Base-by-base conservation (phyloP, 345 rosid genomes). In the Arabidopsis suecica region DNA sequence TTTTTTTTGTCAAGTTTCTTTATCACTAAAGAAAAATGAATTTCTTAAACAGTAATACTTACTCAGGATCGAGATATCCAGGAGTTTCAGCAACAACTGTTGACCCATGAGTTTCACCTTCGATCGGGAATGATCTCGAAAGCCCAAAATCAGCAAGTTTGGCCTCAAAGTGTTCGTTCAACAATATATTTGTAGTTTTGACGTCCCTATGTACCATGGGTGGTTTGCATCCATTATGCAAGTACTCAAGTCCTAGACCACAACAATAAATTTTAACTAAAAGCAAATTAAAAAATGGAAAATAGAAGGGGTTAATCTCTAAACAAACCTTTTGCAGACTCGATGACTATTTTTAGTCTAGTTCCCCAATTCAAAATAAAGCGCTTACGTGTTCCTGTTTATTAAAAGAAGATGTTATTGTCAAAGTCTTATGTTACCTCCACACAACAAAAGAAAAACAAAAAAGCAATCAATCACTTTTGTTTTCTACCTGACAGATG, bases 241-340 rank as follows among this genome's bases (percentile, higher is more conserved):
- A 49, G 10, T 78, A 78, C 28, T 78, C 81, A 16, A 78, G 66
- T 56, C 81, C 81, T 78, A 47, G 0, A 58, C 11, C 25, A 69
- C 18, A 69, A 12, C 14, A 12, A 14, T 9, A n/a, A n/a, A n/a
- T n/a, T n/a, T n/a, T n/a, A n/a, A n/a, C n/a, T n/a, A n/a, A n/a
- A n/a, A n/a, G n/a, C n/a, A n/a, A n/a, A n/a, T n/a, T n/a, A n/a
- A n/a, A n/a, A n/a, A n/a, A n/a, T n/a, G n/a, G n/a, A n/a, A n/a
- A 10, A 10, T 11, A 59, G 5, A 36, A 32, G 6, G 9, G 18
- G 4, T 0, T n/a, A 54, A 65, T 61, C 23, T 48, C 2, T 40
- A 42, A 62, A 48, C 67, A 18, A 38, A 84, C 88, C 90, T 84
- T 83, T 83, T 55, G 84, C 90, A 3, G 86, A 78, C 22, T 82